phyloP scores from a whole-genome alignment of 768 basidiomycete genomes.

The Pleurotus tuoliensis region DNA sequence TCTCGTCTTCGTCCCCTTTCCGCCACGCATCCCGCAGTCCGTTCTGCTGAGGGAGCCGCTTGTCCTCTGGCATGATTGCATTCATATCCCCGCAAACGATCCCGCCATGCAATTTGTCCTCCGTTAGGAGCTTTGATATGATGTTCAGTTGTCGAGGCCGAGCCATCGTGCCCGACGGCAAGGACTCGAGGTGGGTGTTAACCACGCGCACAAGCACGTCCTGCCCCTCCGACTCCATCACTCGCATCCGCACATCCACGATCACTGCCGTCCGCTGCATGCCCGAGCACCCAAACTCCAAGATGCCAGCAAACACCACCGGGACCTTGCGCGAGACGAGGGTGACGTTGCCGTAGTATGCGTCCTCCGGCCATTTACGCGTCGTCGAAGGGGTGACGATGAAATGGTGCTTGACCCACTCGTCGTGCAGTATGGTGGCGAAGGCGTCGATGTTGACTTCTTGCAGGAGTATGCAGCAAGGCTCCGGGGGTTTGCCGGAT shows the following conservation, averaged over 20 bases:
- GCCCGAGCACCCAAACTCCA: constrained; percentile 48
- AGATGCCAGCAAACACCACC: constrained; percentile 42
- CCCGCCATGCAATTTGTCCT: constrained; percentile 48
- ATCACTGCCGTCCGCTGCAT: constrained; percentile 56
- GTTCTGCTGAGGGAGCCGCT: constrained; percentile 32
- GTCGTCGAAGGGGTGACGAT: constrained; percentile 49
- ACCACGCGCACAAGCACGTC: constrained; percentile 52
- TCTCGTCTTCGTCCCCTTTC: constrained; percentile 36
- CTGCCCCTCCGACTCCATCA: constrained; percentile 25
- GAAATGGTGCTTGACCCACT: constrained; percentile 64
- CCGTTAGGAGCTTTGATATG: constrained; percentile 46
- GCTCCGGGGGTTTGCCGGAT: constrained; percentile 42
- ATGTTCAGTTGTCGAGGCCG: constrained; percentile 50
- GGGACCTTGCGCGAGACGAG: constrained; percentile 57
- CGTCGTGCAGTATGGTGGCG: constrained; percentile 42
- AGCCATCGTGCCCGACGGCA: constrained; percentile 37
- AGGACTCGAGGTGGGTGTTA: constrained; percentile 75
- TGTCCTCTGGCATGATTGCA: constrained; percentile 47
- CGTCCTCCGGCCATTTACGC: constrained; percentile 49
- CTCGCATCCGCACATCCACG: constrained; percentile 48
- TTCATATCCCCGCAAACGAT: constrained; percentile 76
- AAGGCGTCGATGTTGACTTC: constrained; percentile 53
- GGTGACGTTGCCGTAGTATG: constrained; percentile 65
- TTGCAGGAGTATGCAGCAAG: constrained; percentile 67
- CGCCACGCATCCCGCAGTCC: constrained; percentile 62